Percentiles rank a stretch among this genome's conserved stretches.
Conservation (phyloP, 805 yeast genomes). For the Novakomyces olei region DNA sequence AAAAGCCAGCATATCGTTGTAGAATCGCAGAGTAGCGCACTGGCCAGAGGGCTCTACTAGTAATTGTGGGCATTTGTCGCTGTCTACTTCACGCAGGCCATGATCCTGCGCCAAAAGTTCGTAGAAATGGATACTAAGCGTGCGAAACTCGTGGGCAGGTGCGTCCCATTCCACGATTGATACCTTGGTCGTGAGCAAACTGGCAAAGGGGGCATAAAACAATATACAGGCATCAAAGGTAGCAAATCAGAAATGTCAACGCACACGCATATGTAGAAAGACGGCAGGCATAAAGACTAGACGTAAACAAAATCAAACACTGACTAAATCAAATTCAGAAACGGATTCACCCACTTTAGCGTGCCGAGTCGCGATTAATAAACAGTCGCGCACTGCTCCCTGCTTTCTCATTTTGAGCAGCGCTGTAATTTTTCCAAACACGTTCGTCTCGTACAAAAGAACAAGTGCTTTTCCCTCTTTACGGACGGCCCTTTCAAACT, state of each 20-base stretch:
- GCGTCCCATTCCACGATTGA: conserved; percentile 55
- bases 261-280: conserved; percentile 7
- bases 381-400: no score
- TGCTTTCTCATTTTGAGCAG: no score
- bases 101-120: conserved; percentile 32
- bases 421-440: no score
- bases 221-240: conserved; percentile 37
- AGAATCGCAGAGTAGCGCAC: conserved; percentile 31
- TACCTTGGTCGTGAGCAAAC: no score
- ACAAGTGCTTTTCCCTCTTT: no score
- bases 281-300: conserved; percentile 5
- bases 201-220: no score
- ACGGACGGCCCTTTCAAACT: no score
- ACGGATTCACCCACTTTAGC: no score
- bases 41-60: conserved; percentile 37
- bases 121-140: conserved; percentile 68
- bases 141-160: conserved; percentile 29
- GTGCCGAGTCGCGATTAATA: no score
- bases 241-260: conserved; percentile 30
- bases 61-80: conserved; percentile 13
- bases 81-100: conserved; percentile 2
- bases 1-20: conserved; percentile 41
- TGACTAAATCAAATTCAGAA: conserved; percentile 1
- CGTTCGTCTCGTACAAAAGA: no score
- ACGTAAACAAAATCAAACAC: conserved; percentile 4